Conservation (phyloP, 768 basidiomycete species). For the Russula virescens region DNA sequence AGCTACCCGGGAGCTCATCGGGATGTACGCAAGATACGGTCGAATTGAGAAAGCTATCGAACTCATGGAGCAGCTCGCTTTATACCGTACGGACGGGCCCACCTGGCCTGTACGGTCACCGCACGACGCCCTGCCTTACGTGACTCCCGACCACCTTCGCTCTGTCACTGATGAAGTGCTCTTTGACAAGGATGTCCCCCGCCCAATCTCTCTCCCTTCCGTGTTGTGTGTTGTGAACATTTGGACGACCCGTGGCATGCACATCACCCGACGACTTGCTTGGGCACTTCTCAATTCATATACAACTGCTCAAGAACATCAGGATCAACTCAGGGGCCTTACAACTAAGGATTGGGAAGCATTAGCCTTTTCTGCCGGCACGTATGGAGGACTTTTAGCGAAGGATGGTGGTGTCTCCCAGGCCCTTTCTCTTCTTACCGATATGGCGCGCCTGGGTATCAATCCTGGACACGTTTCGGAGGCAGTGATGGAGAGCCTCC, state of each 20-base stretch:
- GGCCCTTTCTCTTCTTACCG: constrained; percentile 21
- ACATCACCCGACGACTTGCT: constrained; percentile 33
- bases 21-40: constrained; percentile 26
- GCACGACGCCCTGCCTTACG: neutral
- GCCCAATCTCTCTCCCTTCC: constrained; percentile 9
- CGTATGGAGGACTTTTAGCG: constrained; percentile 16
- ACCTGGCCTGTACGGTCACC: constrained; percentile 7
- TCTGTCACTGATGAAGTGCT: constrained; percentile 15
- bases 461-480: constrained; percentile 14
- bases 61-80: constrained; percentile 24
- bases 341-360: constrained; percentile 41
- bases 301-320: constrained; percentile 32
- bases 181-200: constrained; percentile 14
- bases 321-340: constrained; percentile 32
- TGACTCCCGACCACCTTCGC: constrained; percentile 15
- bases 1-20: constrained; percentile 22
- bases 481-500: constrained; percentile 6
- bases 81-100: constrained; percentile 6
- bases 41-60: constrained; percentile 27
- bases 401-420: constrained; percentile 20
- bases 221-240: constrained; percentile 35
- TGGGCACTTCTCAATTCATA: constrained; percentile 44
- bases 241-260: constrained; percentile 32
- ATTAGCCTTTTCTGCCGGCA: constrained; percentile 36
- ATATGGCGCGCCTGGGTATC: constrained; percentile 11